phyloP scores from a whole-genome alignment of 768 basidiomycete species.

The Terana coerulea region DNA sequence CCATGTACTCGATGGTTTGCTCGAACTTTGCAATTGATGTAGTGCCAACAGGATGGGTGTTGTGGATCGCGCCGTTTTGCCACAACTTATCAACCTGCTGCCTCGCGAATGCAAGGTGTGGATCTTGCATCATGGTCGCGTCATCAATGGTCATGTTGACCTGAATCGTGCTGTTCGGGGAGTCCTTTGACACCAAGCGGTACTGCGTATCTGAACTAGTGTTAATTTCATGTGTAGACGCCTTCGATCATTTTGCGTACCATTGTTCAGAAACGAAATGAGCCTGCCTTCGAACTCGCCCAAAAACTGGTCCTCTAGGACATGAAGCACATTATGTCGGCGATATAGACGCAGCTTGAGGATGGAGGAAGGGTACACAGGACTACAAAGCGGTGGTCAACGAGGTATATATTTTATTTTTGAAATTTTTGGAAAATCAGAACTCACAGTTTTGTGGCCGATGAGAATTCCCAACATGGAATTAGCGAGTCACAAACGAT shows the following conservation, averaged over 20 bases:
- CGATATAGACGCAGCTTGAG: not conserved
- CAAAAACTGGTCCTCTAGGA: not conserved
- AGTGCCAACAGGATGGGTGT: not conserved
- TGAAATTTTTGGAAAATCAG: not conserved
- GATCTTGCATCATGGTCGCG: not conserved
- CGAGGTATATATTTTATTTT: not conserved
- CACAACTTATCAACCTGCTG: not conserved
- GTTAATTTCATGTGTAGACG: too few species aligned
- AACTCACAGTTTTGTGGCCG: not conserved
- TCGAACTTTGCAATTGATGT: not conserved
- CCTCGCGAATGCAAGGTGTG: not conserved
- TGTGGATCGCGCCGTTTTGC: not conserved
- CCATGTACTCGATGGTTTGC: not conserved
- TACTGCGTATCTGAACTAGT: not conserved
- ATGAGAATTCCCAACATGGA: not conserved
- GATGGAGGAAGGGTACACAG: not conserved
- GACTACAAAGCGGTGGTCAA: too few species aligned
- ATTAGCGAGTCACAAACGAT: not conserved
- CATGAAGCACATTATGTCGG: not conserved
- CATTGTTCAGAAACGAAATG: not conserved
- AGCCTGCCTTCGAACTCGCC: not conserved
- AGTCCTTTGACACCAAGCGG: not conserved
- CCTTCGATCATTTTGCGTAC: too few species aligned
- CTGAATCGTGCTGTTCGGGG: not conserved
- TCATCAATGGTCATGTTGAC: not conserved